A percentile compares a stretch with the other conserved stretches of the same genome.
phyloP scores from a whole-genome alignment of 2,329 filamentous ascomycete species.

The Paecilomyces variotii region DNA sequence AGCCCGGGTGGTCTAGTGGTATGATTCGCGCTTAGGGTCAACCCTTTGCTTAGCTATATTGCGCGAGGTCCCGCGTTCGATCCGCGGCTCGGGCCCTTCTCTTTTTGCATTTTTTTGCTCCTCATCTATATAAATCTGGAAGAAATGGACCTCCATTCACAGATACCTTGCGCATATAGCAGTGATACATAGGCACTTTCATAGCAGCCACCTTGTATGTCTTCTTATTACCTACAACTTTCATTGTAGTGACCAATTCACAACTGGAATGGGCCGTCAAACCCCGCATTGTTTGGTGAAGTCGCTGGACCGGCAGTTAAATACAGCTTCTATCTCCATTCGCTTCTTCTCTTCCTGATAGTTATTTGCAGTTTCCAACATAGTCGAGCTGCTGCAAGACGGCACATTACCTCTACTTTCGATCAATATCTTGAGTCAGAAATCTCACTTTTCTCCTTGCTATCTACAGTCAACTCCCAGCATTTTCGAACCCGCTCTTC shows the following conservation, averaged over 20 bases:
- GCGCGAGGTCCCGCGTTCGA: background rate
- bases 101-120: background rate
- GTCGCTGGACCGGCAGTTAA: background rate
- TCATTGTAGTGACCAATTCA: background rate
- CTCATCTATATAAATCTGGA: background rate
- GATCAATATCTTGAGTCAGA: too few relatives aligned
- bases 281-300: background rate
- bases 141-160: too few relatives aligned
- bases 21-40: background rate
- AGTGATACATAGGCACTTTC: background rate
- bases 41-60: background rate
- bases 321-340: background rate
- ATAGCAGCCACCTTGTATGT: background rate
- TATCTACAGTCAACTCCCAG: too few relatives aligned
- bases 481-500: too few relatives aligned
- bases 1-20: background rate
- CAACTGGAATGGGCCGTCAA: background rate
- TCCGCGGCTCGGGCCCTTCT: background rate
- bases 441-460: too few relatives aligned
- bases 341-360: background rate
- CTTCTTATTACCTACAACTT: background rate
- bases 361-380: background rate
- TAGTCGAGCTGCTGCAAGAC: too few relatives aligned
- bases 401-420: too few relatives aligned
- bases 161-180: background rate